Evolutionary conservation across 2,329 filamentous ascomycete species (phyloP).

Genomic region (Ophiobolus disseminans): DNA sequence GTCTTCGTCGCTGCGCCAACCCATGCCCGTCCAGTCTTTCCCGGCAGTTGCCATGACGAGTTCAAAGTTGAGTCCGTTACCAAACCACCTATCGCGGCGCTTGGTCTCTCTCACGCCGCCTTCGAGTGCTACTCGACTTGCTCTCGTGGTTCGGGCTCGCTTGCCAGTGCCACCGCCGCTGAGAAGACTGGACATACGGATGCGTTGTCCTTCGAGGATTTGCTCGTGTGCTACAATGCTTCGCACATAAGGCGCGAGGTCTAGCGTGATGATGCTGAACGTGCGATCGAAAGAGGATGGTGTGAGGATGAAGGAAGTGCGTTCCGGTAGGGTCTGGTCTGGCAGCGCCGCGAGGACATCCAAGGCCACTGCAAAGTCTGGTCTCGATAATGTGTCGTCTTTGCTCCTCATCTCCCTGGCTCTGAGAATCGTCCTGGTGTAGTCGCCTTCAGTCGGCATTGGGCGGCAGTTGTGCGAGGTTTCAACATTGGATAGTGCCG

Average conservation of each 20-base stretch:
- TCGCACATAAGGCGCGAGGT: constrained; percentile 90
- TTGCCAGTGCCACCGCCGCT: constrained; percentile 65
- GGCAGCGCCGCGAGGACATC: constrained; percentile 56
- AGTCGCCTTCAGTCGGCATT: constrained; percentile 20
- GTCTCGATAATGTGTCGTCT: constrained; percentile 37
- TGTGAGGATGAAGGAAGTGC: constrained; percentile 58
- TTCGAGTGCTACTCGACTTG: constrained; percentile 78
- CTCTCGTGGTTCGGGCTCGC: constrained; percentile 73
- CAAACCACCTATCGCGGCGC: constrained; percentile 76
- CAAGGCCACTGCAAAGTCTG: constrained; percentile 57
- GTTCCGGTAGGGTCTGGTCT: constrained; percentile 36
- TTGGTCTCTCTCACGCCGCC: constrained; percentile 72
- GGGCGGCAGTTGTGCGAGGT: neutral
- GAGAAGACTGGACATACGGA: constrained; percentile 67
- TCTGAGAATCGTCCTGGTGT: constrained; percentile 40
- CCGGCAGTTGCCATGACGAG: constrained; percentile 70
- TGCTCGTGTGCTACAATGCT: constrained; percentile 80
- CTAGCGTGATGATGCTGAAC: constrained; percentile 69
- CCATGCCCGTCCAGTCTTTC: constrained; percentile 48
- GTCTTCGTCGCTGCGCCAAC: constrained; percentile 20
- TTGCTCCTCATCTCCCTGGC: constrained; percentile 26
- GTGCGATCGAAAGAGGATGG: constrained; percentile 80
- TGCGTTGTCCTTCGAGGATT: constrained; percentile 71
- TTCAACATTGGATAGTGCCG: neutral
- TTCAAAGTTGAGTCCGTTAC: constrained; percentile 64